Base-by-base conservation (phyloP, 2,329 filamentous ascomycete genomes). In the Microcyclospora tardicrescens region DNA sequence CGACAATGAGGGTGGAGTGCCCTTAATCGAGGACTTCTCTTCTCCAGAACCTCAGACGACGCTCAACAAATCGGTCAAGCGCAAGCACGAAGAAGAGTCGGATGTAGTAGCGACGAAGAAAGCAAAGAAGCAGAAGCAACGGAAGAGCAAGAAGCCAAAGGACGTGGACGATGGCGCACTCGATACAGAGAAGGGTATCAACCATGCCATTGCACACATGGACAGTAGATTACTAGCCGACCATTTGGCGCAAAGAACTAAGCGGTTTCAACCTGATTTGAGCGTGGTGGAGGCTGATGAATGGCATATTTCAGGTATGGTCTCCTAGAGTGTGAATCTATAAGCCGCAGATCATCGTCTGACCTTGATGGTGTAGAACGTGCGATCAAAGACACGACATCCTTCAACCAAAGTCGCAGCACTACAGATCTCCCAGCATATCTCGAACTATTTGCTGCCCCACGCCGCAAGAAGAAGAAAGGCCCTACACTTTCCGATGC, bases 251-350 rank as follows among this genome's bases (percentile, higher is more conserved):
- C 80, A 91, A 55, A 76, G 82, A 55, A 80, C 84, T 38, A 76
- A 73, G 47, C 73, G 81, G 16, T 93, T 89, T 54, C 83, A 85
- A 38, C 76, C 74, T 19, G 81, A 94, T 37, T 61, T 95, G 53
- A 94, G 83, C 50, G 67, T 77, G 1, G 73, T 96, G 31, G 91
- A 98, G 62, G 66, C 93, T 27, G 79, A 84, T 40, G 87, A 95
- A 24, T 67, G 84, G 53, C 79, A 82, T 39, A 70, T 96, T 37
- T 77, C 84, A 49, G 79, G 84, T 86, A 69, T 50, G 67, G 10
- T 14, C 31, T 8, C 8, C 14, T 37, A n/a, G 9, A 15, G 27
- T 10, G n/a, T 32, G 12, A 11, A n/a, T 32, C 4, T 32, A n/a
- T 32, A 6, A 32, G n/a, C 10, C 30, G 4, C 4, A 4, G 30